A percentile compares a stretch with the other conserved stretches of the same genome.
phyloP scores from a whole-genome alignment of 2,329 filamentous ascomycete genomes.

The Neophaeococcomyces mojaviensis region DNA sequence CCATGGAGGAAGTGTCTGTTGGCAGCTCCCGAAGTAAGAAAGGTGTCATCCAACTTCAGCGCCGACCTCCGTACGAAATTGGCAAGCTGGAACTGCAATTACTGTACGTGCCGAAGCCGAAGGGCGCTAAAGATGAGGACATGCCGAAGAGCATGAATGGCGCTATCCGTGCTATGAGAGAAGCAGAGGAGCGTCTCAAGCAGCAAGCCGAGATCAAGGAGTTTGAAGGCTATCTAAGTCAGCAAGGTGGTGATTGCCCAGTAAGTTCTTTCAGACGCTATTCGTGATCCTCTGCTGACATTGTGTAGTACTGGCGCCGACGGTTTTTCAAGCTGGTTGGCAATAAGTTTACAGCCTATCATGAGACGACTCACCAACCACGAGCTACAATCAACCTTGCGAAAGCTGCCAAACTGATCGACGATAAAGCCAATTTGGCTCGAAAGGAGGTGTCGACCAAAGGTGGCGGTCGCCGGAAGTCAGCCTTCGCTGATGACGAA shows the following conservation, averaged over 20 bases:
- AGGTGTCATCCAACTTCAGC: conserved; percentile 62
- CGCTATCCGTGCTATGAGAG: conserved; percentile 85
- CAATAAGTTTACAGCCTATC: conserved; percentile 86
- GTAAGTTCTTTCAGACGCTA: conserved; percentile 52
- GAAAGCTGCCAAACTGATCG: conserved; percentile 87
- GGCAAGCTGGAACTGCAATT: conserved; percentile 91
- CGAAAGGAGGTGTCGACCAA: conserved; percentile 75
- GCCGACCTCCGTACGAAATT: conserved; percentile 86
- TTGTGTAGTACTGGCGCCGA: conserved; percentile 82
- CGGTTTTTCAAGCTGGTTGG: conserved; percentile 94
- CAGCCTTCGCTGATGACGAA: conserved; percentile 94
- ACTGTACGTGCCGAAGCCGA: conserved; percentile 87
- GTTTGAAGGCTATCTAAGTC: conserved; percentile 84
- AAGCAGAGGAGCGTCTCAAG: conserved; percentile 68
- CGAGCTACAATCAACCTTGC: conserved; percentile 93
- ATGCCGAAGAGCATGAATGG: conserved; percentile 99
- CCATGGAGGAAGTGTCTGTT: conserved; percentile 69
- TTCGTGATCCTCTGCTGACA: conserved; percentile 7
- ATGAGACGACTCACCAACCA: conserved; percentile 89
- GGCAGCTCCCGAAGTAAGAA: conserved; percentile 95
- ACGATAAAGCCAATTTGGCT: conserved; percentile 75
- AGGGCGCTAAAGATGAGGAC: conserved; percentile 78
- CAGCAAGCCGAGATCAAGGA: conserved; percentile 20
- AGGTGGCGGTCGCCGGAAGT: conserved; percentile 74
- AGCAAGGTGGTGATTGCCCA: conserved; percentile 95